Evolutionary conservation across 352 stramenopile species (phyloP).

Genomic region (Globisporangium megalacanthum): DNA sequence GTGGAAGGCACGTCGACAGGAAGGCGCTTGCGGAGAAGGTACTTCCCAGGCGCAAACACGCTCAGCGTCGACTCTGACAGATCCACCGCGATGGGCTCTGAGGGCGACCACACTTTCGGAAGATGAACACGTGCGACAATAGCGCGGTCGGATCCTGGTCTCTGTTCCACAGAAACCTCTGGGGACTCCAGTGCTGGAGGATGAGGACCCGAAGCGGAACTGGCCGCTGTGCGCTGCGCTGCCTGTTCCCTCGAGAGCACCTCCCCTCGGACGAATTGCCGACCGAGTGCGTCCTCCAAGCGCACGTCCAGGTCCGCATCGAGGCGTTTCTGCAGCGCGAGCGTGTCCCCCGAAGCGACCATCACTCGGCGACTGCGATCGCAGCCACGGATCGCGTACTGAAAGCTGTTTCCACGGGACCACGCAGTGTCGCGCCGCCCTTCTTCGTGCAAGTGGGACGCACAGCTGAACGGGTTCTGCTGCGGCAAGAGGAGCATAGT

Average conservation of each 20-base stretch:
- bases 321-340: constrained; percentile 31
- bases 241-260: constrained; percentile 66
- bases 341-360: constrained; percentile 21
- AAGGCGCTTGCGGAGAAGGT: constrained; percentile 39
- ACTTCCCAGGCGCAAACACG: constrained; percentile 47
- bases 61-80: constrained; percentile 39
- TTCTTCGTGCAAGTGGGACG: constrained; percentile 70
- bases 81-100: constrained; percentile 39
- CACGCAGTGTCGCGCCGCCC: constrained; percentile 52
- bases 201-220: neutral
- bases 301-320: constrained; percentile 45
- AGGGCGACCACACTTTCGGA: constrained; percentile 28
- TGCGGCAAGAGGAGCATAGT: constrained; percentile 58
- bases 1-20: constrained; percentile 36
- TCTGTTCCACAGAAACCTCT: constrained; percentile 30
- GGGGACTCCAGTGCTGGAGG: constrained; percentile 24
- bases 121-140: constrained; percentile 37
- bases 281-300: constrained; percentile 43
- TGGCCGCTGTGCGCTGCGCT: constrained; percentile 30
- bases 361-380: constrained; percentile 24
- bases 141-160: constrained; percentile 19
- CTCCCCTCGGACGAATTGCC: constrained; percentile 56
- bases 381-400: constrained; percentile 48
- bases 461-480: constrained; percentile 70
- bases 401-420: constrained; percentile 65